Percentiles rank a stretch among this genome's conserved stretches.
phyloP scores from a whole-genome alignment of 352 stramenopile genomes.

The Globisporangium parvum region DNA sequence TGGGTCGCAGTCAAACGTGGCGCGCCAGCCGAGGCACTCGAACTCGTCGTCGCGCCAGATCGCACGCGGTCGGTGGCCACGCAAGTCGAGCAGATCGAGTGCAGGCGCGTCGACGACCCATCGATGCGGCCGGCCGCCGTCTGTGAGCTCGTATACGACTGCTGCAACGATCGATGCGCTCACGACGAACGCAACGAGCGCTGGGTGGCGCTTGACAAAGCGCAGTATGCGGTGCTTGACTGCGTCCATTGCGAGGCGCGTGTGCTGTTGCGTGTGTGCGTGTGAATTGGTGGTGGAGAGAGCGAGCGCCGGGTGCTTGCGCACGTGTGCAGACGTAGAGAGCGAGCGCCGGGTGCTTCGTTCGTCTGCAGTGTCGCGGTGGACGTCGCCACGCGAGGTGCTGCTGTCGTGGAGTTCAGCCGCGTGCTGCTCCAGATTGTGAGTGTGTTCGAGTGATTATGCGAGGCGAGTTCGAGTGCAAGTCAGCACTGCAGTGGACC shows the following conservation, averaged over 20 bases:
- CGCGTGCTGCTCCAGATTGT: background rate
- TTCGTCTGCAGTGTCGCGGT: background rate
- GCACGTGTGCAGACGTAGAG: background rate
- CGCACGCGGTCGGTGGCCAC: constrained; percentile 19
- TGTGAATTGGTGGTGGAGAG: background rate
- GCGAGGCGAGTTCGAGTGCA: background rate
- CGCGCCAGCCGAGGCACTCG: constrained; percentile 68
- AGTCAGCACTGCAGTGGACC: background rate
- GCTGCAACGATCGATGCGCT: constrained; percentile 31
- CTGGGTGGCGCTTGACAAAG: constrained; percentile 35
- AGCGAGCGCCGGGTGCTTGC: background rate
- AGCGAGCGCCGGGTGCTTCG: background rate
- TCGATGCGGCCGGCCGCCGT: constrained; percentile 35
- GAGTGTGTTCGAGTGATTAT: background rate
- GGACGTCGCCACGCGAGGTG: too few relatives aligned
- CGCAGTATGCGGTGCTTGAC: constrained; percentile 21
- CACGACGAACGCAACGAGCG: constrained; percentile 32
- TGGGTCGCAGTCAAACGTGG: constrained; percentile 58
- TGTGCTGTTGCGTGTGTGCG: background rate
- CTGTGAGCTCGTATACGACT: constrained; percentile 55
- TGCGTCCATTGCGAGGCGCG: constrained; percentile 11
- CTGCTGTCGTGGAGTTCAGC: background rate
- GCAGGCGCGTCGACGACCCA: constrained; percentile 27
- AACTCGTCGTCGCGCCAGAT: constrained; percentile 59
- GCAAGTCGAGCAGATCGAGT: constrained; percentile 40